Evolutionary conservation across 139 green algal species (phyloP), one percentile per base, ranked within the genome.

Genomic region (Haematococcus lacustris): DNA sequence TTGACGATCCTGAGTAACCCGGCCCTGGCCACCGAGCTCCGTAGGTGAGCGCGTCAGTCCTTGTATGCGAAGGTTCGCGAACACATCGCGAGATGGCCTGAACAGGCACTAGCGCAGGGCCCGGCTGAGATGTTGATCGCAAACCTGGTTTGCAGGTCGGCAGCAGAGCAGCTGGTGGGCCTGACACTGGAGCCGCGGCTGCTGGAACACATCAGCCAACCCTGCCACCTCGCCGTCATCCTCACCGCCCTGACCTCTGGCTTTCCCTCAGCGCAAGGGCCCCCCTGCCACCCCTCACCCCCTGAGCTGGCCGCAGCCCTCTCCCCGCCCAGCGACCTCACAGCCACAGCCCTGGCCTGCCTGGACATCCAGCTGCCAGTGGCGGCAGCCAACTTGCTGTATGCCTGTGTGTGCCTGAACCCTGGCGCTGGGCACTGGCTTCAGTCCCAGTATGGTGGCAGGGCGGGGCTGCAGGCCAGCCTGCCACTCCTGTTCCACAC

Each of bases 101-200:
- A n/a, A n/a, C n/a, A n/a, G n/a, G n/a, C n/a, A n/a, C n/a, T n/a
- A n/a, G n/a, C n/a, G n/a, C n/a, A n/a, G n/a, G n/a, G n/a, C n/a
- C n/a, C n/a, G 13, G 47, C 47, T 57, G 47, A 57, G 17, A 57
- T 21, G 17, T 21, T 57, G 47, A 13, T 57, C 47, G 21, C 17
- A 13, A 57, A 57, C 47, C 47, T 57, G n/a, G n/a, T n/a, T n/a
- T 53, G 47, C 43, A 72, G 83, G 26, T 81, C 77, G 0, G 75
- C 80, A 2, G 77, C 79, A 4, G 80, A 84, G 73, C 79, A 88
- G 77, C 73, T 88, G 71, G 37, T 83, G 50, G 77, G 62, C 30
- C 80, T 88, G 65, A 66, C 73, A 25, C 60, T 32, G 6, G 75
- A 78, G 43, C 76, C 72, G 17, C 64, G 70, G 2, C 77, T 88